Conservation (phyloP, 306 rosid genomes). For the Boehmeria nivea region DNA sequence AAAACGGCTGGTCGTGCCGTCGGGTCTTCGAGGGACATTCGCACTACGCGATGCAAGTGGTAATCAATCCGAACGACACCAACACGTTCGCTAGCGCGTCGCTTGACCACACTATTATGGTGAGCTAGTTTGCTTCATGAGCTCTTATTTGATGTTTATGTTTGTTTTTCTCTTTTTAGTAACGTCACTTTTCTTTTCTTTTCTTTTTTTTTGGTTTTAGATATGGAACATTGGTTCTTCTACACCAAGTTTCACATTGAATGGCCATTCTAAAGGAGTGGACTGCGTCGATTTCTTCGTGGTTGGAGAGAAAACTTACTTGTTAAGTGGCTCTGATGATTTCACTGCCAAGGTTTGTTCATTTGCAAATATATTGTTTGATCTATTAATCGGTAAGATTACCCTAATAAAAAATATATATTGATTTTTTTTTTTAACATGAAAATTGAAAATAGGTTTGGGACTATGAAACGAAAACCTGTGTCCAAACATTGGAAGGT, state of each 20-base stretch:
- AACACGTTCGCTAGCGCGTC: conserved; percentile 46
- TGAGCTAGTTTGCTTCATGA: no score
- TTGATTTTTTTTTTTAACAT: neutral
- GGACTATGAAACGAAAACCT: conserved; percentile 35
- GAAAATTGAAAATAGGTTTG: conserved; percentile 31
- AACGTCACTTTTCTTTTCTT: neutral
- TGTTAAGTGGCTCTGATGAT: conserved; percentile 70
- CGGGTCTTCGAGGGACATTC: conserved; percentile 49
- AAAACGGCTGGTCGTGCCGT: conserved; percentile 41
- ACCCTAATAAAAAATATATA: no score
- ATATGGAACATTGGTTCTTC: conserved; percentile 53
- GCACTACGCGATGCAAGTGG: conserved; percentile 68
- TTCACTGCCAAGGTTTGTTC: conserved; percentile 41
- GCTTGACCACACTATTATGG: conserved; percentile 60
- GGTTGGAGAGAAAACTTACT: conserved; percentile 27
- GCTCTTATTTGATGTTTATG: no score
- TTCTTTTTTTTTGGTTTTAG: conserved; percentile 15
- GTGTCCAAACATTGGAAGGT: conserved; percentile 49
- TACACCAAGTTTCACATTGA: conserved; percentile 33
- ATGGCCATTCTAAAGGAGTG: conserved; percentile 62
- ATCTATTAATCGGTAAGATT: neutral
- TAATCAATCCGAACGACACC: conserved; percentile 37
- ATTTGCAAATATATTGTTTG: neutral
- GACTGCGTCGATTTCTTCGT: conserved; percentile 45
- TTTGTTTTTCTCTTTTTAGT: no score